Conservation (phyloP, 2,329 filamentous ascomycete species). For the Hortaea sp. region DNA sequence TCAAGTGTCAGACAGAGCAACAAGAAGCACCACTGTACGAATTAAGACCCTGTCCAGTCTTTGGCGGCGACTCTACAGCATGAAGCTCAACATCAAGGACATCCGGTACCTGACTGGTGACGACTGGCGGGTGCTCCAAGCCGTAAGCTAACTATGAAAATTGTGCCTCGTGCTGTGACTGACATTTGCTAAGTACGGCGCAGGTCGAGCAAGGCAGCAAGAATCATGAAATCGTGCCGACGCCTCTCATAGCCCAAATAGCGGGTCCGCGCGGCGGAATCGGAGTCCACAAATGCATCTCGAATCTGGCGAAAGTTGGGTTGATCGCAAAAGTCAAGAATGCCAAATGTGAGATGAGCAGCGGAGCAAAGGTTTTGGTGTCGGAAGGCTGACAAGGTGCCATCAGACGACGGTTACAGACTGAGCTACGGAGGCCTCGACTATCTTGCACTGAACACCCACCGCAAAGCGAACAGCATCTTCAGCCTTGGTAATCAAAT, state of each 20-base stretch:
- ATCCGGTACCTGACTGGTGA: conserved; percentile 86
- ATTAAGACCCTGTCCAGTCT: too few relatives aligned
- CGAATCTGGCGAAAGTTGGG: conserved; percentile 79
- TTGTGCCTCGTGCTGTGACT: conserved; percentile 6
- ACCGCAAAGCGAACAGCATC: conserved; percentile 67
- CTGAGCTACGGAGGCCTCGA: conserved; percentile 94
- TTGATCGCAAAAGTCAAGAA: conserved; percentile 91
- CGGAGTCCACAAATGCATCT: conserved; percentile 79
- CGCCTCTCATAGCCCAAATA: conserved; percentile 73
- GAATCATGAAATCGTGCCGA: conserved; percentile 96
- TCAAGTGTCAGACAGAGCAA: too few relatives aligned
- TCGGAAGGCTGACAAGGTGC: not conserved
- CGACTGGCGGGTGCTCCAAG: conserved; percentile 91
- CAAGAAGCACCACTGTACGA: too few relatives aligned
- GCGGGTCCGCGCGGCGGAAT: conserved; percentile 64
- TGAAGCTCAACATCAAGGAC: conserved; percentile 92
- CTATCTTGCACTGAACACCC: conserved; percentile 88
- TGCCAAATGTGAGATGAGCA: conserved; percentile 54
- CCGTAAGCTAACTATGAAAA: conserved; percentile 46
- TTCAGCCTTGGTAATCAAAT: conserved; percentile 93
- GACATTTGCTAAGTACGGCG: conserved; percentile 8
- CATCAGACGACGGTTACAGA: conserved; percentile 76
- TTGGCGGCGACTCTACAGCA: conserved; percentile 28
- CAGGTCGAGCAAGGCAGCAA: conserved; percentile 89
- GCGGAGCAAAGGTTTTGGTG: not conserved